Conservation (phyloP, 495 filamentous ascomycete genomes). For the Podospora anserina region DNA sequence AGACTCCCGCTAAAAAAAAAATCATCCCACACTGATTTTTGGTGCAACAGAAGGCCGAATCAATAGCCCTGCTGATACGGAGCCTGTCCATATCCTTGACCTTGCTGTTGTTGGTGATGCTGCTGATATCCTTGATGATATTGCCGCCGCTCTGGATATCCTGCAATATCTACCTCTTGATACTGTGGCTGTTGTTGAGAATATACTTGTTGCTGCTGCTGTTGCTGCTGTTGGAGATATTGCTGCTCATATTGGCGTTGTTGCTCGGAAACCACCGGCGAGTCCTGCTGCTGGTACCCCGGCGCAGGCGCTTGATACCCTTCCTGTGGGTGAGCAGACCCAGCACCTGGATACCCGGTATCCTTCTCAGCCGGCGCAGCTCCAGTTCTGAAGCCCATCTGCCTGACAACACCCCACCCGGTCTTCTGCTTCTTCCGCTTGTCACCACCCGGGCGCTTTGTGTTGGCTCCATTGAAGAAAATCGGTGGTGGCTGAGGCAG, state of each 20-base stretch:
- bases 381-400: neutral
- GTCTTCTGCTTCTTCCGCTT: neutral
- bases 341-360: neutral
- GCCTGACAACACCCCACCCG: neutral
- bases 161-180: neutral
- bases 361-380: neutral
- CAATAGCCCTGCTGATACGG: neutral
- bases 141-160: neutral
- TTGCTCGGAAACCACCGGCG: neutral
- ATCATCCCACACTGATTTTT: neutral
- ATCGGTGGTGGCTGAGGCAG: slow-evolving; percentile 31
- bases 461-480: slow-evolving; percentile 19
- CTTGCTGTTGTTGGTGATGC: neutral
- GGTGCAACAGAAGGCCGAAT: neutral
- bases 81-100: neutral
- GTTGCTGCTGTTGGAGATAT: neutral
- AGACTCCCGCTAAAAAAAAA: neutral
- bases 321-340: neutral
- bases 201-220: neutral
- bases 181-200: neutral
- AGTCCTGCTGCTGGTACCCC: neutral
- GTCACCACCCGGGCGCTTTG: neutral
- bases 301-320: neutral
- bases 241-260: neutral
- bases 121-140: neutral